Percentiles rank a stretch among this genome's conserved stretches.
These are phyloP conservation scores for Phytophthora sansomeana DNA, from an alignment of 352 stramenopile genomes.

Conservation along the genomic window DNA sequence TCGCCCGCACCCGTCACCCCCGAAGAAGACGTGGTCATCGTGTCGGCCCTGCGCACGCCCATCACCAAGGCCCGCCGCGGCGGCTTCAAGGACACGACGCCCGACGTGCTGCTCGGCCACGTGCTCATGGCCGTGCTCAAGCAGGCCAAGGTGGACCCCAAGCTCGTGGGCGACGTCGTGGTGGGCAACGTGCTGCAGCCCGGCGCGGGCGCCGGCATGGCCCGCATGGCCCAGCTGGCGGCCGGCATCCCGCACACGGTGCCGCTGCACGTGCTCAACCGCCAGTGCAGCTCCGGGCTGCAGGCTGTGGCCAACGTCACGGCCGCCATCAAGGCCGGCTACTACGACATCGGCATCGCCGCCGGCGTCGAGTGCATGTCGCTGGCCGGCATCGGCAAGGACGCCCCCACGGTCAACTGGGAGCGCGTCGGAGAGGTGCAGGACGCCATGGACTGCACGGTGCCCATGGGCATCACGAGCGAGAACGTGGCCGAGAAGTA, in stretches of 20 bases:
- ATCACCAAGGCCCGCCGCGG: constrained; percentile 90
- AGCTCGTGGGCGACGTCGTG: constrained; percentile 80
- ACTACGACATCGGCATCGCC: constrained; percentile 89
- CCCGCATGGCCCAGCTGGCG: constrained; percentile 82
- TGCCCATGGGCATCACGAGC: constrained; percentile 89
- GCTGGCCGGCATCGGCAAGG: constrained; percentile 57
- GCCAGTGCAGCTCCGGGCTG: constrained; percentile 89
- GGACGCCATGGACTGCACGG: constrained; percentile 84
- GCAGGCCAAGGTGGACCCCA: constrained; percentile 82
- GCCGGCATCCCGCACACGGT: constrained; percentile 84
- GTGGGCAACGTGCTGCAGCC: constrained; percentile 90
- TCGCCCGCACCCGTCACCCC: constrained; percentile 23
- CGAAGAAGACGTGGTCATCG: constrained; percentile 88
- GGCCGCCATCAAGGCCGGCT: constrained; percentile 78
- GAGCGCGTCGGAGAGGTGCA: constrained; percentile 56
- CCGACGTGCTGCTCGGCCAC: constrained; percentile 89
- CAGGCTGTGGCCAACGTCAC: constrained; percentile 87
- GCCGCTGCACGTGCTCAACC: constrained; percentile 82
- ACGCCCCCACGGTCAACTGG: constrained; percentile 70
- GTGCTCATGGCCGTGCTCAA: constrained; percentile 86
- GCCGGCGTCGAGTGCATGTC: constrained; percentile 91
- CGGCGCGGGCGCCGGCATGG: constrained; percentile 77
- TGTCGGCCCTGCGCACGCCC: constrained; percentile 85
- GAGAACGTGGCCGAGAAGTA: constrained; percentile 89
- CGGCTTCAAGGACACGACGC: constrained; percentile 93